A percentile compares a stretch with the other conserved stretches of the same genome.
Conservation (phyloP, 2,329 filamentous ascomycete genomes). For the Fusarium xylarioides region DNA sequence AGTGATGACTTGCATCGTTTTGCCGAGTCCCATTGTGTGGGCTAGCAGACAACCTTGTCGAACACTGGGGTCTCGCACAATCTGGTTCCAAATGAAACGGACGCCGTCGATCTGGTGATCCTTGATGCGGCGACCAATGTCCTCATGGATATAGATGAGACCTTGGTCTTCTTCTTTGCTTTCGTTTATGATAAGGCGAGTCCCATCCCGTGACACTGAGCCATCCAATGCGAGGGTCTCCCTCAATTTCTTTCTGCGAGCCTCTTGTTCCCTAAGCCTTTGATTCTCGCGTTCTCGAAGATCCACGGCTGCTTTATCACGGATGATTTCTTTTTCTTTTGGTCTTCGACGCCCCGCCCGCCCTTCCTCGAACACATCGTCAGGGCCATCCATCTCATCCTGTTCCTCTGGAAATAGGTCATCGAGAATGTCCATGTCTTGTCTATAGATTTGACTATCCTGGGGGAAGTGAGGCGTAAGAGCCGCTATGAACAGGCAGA, state of each 20-base stretch:
- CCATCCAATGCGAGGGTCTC: slow-evolving; percentile 56
- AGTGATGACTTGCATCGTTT: slow-evolving; percentile 91
- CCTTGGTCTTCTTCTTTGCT: slow-evolving; percentile 68
- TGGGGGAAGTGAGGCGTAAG: slow-evolving; percentile 44
- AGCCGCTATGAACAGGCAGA: slow-evolving; percentile 43
- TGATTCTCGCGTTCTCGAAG: slow-evolving; percentile 64
- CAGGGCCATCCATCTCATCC: slow-evolving; percentile 6
- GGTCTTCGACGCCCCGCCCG: slow-evolving; percentile 36
- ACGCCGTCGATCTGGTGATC: slow-evolving; percentile 83
- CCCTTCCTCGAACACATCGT: slow-evolving; percentile 25
- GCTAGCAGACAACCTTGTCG: slow-evolving; percentile 83
- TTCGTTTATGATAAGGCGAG: slow-evolving; percentile 72
- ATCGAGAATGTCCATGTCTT: slow-evolving; percentile 31
- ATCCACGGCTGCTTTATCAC: slow-evolving; percentile 54
- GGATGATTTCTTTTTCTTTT: slow-evolving; percentile 50
- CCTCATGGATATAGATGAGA: slow-evolving; percentile 70
- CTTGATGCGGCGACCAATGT: slow-evolving; percentile 74
- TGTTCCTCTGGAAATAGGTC: slow-evolving; percentile 19
- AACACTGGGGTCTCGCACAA: slow-evolving; percentile 67
- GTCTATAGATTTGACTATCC: slow-evolving; percentile 46
- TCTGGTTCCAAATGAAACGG: slow-evolving; percentile 87
- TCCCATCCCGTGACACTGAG: slow-evolving; percentile 55
- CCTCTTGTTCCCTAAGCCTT: slow-evolving; percentile 63
- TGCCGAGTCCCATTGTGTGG: slow-evolving; percentile 92
- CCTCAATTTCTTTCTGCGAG: slow-evolving; percentile 59